Percentiles rank a stretch among this genome's conserved stretches.
These are phyloP conservation scores for Ceratocystiopsis sp. DNA, from an alignment of 2,329 filamentous ascomycete genomes.

Conservation along the genomic window DNA sequence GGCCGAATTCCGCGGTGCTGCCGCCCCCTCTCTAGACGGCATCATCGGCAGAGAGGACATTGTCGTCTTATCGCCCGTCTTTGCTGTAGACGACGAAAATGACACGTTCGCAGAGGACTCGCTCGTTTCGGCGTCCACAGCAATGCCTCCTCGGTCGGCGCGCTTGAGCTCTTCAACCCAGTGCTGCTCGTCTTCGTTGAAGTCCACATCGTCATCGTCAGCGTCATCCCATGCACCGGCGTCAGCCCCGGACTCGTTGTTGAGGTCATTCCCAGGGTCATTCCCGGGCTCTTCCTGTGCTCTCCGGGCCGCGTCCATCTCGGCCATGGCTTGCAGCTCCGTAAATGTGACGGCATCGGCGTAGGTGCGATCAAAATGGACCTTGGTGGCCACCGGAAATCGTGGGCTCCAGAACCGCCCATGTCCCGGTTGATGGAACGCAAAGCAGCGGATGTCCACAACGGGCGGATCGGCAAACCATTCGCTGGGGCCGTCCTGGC, in stretches of 20 bases:
- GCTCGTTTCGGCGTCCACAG: slow-evolving; percentile 29
- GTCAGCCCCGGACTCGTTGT: too few species aligned
- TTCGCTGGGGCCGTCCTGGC: slow-evolving; percentile 22
- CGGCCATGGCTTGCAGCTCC: slow-evolving; percentile 48
- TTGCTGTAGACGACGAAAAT: too few species aligned
- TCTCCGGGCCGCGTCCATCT: slow-evolving; percentile 18
- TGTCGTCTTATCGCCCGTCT: too few species aligned
- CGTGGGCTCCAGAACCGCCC: slow-evolving; percentile 56
- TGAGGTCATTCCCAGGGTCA: too few species aligned
- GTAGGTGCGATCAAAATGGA: slow-evolving; percentile 60
- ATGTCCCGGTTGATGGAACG: slow-evolving; percentile 56
- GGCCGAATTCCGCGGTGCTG: background rate
- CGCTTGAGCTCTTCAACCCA: slow-evolving; percentile 46
- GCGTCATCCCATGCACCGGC: background rate
- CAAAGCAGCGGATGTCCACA: slow-evolving; percentile 64
- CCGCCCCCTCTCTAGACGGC: background rate
- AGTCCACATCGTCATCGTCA: background rate
- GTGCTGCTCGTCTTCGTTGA: slow-evolving; percentile 9
- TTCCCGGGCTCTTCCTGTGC: background rate
- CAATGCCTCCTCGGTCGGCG: slow-evolving; percentile 28
- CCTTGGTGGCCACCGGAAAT: slow-evolving; percentile 59
- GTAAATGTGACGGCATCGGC: slow-evolving; percentile 51
- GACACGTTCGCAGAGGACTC: slow-evolving; percentile 12
- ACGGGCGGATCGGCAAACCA: slow-evolving; percentile 57
- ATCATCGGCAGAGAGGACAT: too few species aligned